phyloP scores from a whole-genome alignment of 2,329 filamentous ascomycete species.

The Diplodia seriata region DNA sequence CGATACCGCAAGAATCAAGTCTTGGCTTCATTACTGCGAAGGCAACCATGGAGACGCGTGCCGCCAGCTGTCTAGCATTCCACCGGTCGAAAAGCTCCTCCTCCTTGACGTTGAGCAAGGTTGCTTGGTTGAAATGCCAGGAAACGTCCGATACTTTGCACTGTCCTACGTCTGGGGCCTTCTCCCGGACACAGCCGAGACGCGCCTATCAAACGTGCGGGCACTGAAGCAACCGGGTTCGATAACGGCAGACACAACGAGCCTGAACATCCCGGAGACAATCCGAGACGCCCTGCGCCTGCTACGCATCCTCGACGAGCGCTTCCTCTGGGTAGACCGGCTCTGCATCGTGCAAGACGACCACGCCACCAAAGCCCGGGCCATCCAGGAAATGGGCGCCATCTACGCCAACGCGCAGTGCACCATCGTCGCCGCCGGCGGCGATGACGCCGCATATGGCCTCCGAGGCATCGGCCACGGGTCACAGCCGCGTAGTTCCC shows the following conservation, averaged over 20 bases:
- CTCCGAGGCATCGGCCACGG: no score
- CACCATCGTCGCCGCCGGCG: conserved; percentile 25
- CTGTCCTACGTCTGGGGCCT: conserved; percentile 8
- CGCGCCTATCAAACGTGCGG: not conserved
- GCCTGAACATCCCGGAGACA: not conserved
- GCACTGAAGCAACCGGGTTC: not conserved
- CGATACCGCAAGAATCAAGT: no score
- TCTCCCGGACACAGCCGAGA: not conserved
- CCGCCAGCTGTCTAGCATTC: no score
- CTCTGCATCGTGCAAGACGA: conserved; percentile 32
- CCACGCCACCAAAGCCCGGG: not conserved
- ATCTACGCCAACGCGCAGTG: conserved; percentile 27
- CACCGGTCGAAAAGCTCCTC: not conserved
- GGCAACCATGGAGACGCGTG: no score
- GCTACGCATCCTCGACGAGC: not conserved
- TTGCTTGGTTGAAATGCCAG: not conserved
- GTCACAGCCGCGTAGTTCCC: no score
- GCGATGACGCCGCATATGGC: not conserved
- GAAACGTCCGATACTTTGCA: not conserved
- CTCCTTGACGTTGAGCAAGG: not conserved
- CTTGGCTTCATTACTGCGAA: no score
- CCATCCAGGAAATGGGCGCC: conserved; percentile 5
- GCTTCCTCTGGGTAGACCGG: conserved; percentile 32
- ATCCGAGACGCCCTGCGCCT: conserved; percentile 1
- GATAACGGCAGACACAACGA: not conserved